Percentiles rank a stretch among this genome's conserved stretches.
Conservation (phyloP, 306 rosid species). For the Rosa chinensis region DNA sequence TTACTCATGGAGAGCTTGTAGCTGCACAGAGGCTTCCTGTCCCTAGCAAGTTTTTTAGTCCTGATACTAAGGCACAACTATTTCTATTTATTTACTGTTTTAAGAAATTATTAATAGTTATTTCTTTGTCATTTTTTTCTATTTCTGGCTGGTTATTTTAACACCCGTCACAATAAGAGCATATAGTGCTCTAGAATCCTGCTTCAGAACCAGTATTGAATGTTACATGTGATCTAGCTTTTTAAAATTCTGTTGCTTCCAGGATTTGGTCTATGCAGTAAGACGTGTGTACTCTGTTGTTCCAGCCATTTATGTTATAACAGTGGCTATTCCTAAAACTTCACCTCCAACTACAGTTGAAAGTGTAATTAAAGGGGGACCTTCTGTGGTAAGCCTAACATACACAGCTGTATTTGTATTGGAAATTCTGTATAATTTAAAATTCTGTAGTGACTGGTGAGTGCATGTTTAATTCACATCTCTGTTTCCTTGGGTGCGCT, state of each 20-base stretch:
- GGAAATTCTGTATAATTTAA: too few species aligned
- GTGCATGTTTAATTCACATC: background rate
- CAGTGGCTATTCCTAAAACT: constrained; percentile 68
- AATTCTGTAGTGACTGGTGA: background rate
- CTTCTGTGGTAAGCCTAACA: constrained; percentile 71
- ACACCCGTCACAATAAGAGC: background rate
- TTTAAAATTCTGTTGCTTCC: constrained; percentile 26
- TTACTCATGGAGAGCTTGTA: constrained; percentile 71
- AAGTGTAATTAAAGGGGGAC: constrained; percentile 69
- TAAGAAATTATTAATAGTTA: background rate
- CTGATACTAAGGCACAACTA: constrained; percentile 73
- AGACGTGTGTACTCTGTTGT: constrained; percentile 66
- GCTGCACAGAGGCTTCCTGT: constrained; percentile 72
- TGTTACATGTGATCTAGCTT: background rate
- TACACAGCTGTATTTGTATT: background rate
- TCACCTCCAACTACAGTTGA: constrained; percentile 66
- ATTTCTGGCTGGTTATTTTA: background rate
- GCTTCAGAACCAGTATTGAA: background rate
- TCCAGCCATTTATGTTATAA: constrained; percentile 72
- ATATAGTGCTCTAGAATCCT: background rate
- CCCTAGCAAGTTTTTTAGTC: constrained; percentile 79
- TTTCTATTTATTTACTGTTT: background rate
- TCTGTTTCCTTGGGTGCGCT: too few species aligned
- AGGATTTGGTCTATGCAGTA: constrained; percentile 86
- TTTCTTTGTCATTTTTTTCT: background rate